Evolutionary conservation across 768 basidiomycete genomes (phyloP).

Genomic region (Cystoderma amianthinum): DNA sequence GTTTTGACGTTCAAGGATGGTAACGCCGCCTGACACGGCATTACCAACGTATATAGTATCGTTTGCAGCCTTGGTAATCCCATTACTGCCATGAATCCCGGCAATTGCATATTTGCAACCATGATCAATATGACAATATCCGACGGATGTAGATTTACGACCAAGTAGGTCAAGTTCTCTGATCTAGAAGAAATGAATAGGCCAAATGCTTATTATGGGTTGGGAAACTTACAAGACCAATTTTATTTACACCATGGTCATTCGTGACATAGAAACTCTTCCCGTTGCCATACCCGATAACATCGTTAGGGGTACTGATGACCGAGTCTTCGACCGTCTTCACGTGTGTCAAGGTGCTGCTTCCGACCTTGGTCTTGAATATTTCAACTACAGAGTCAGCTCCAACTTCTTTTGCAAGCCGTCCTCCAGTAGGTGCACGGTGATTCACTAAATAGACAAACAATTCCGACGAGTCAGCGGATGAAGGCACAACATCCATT

Average conservation of each 20-base stretch:
- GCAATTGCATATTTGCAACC: constrained; percentile 57
- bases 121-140: constrained; percentile 52
- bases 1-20: constrained; percentile 47
- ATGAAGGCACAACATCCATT: constrained; percentile 60
- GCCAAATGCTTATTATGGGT: not conserved
- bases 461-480: constrained; percentile 36
- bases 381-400: constrained; percentile 70
- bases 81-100: constrained; percentile 50
- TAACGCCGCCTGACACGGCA: constrained; percentile 34
- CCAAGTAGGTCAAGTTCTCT: constrained; percentile 25
- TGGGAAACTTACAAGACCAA: constrained; percentile 38
- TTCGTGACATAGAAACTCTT: constrained; percentile 67
- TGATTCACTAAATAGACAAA: constrained; percentile 73
- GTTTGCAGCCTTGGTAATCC: constrained; percentile 49
- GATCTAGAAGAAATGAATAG: constrained; percentile 6
- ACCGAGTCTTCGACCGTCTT: constrained; percentile 49
- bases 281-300: constrained; percentile 61
- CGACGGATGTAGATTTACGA: constrained; percentile 39
- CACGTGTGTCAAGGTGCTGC: constrained; percentile 40
- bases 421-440: constrained; percentile 37
- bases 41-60: constrained; percentile 62
- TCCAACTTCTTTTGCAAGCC: constrained; percentile 36
- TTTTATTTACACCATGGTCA: constrained; percentile 44
- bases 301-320: constrained; percentile 63
- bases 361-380: constrained; percentile 46